phyloP scores from a whole-genome alignment of 1,284 basidiomycete species.

The Heterobasidion annosum region DNA sequence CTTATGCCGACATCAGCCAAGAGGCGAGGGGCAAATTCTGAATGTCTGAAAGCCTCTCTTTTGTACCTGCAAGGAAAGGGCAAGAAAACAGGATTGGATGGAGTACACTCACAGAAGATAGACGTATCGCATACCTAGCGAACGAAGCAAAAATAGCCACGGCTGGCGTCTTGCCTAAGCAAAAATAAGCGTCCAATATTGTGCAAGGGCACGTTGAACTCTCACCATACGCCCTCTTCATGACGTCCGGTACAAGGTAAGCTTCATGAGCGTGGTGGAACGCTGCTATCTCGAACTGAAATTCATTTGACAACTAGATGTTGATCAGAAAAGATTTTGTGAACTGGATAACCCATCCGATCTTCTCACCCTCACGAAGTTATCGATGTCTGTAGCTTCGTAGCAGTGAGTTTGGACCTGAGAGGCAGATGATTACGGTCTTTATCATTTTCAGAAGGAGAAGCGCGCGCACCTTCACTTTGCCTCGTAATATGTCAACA shows the following conservation, averaged over 20 bases:
- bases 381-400: constrained; percentile 27
- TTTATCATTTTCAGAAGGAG: no score
- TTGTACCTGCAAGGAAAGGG: constrained; percentile 48
- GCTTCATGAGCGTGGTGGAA: constrained; percentile 88
- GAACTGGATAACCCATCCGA: neutral
- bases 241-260: constrained; percentile 70
- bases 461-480: constrained; percentile 41
- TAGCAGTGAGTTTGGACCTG: constrained; percentile 18
- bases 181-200: neutral
- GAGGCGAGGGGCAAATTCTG: constrained; percentile 79
- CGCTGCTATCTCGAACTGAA: constrained; percentile 73
- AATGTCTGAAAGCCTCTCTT: constrained; percentile 78
- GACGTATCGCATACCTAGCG: constrained; percentile 26
- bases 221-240: constrained; percentile 60
- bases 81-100: neutral
- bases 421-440: neutral
- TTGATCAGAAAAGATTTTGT: neutral
- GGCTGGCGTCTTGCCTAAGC: constrained; percentile 46
- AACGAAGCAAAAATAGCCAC: constrained; percentile 68
- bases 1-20: constrained; percentile 66
- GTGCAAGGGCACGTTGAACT: constrained; percentile 23
- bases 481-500: constrained; percentile 74
- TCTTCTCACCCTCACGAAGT: constrained; percentile 12
- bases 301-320: constrained; percentile 59
- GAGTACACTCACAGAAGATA: neutral